A percentile compares a stretch with the other conserved stretches of the same genome.
These are phyloP conservation scores for Arabidopsis hybrid DNA, from an alignment of 441 rosid species.

Conservation along the genomic window DNA sequence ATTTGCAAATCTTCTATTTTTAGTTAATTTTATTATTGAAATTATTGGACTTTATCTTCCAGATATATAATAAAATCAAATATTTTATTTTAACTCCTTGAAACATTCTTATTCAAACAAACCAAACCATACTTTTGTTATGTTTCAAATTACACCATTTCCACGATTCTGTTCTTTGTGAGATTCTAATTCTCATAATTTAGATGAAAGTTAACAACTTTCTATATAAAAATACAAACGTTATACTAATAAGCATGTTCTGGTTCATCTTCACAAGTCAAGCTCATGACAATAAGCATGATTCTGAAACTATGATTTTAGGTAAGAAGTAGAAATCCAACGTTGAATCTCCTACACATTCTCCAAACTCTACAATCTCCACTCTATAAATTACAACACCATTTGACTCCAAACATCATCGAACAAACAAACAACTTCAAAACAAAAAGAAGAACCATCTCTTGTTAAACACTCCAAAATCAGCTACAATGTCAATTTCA, in stretches of 20 bases:
- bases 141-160: constrained; percentile 11
- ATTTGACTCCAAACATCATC: constrained; percentile 30
- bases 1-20: constrained; percentile 23
- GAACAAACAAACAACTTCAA: constrained; percentile 22
- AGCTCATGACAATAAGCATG: constrained; percentile 40
- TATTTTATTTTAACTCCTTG: background rate
- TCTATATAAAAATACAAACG: background rate
- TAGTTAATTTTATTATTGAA: background rate
- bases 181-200: background rate
- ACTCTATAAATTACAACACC: constrained; percentile 37
- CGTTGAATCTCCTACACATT: constrained; percentile 10
- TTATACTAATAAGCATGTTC: constrained; percentile 15
- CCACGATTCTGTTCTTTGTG: background rate
- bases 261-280: background rate
- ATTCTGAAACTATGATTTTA: constrained; percentile 22
- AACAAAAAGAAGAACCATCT: background rate
- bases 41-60: constrained; percentile 30
- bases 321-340: constrained; percentile 45
- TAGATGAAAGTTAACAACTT: constrained; percentile 12
- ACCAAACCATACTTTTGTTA: background rate
- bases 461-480: background rate
- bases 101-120: background rate
- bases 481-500: constrained; percentile 40
- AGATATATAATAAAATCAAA: background rate
- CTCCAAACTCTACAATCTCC: background rate